Percentiles rank a stretch among this genome's conserved stretches.
These are phyloP conservation scores for Bisporella sp. DNA, from an alignment of 2,329 filamentous ascomycete genomes.

Conservation along the genomic window DNA sequence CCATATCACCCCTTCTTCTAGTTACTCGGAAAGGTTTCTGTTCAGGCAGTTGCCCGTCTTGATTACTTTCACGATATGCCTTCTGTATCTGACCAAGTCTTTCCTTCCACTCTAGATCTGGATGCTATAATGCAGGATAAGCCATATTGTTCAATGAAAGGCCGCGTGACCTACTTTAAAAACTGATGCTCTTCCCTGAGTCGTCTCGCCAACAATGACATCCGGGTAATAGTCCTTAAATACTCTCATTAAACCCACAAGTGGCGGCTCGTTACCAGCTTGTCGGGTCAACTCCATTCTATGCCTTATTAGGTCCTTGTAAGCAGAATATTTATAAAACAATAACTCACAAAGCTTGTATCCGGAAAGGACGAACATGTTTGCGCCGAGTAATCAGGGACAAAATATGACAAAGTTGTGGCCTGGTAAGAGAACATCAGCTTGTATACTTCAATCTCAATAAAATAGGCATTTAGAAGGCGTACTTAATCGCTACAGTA, in stretches of 20 bases:
- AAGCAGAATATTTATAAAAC: not conserved
- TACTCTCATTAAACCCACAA: slow-evolving; percentile 70
- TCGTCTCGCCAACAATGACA: slow-evolving; percentile 68
- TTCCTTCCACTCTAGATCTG: slow-evolving; percentile 68
- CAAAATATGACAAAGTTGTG: slow-evolving; percentile 63
- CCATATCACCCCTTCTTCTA: slow-evolving; percentile 39
- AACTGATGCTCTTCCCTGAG: slow-evolving; percentile 51
- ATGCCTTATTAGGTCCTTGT: slow-evolving; percentile 10
- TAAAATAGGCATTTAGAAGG: not conserved
- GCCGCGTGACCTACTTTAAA: slow-evolving; percentile 44
- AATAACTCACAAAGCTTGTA: slow-evolving; percentile 60
- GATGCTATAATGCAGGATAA: slow-evolving; percentile 39
- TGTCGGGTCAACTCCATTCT: slow-evolving; percentile 52
- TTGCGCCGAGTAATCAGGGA: slow-evolving; percentile 73
- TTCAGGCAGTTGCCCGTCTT: slow-evolving; percentile 32
- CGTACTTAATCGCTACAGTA: slow-evolving; percentile 65
- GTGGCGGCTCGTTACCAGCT: slow-evolving; percentile 63
- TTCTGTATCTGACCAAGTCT: slow-evolving; percentile 62
- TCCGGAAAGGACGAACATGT: slow-evolving; percentile 78
- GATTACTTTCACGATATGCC: slow-evolving; percentile 41
- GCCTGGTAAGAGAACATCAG: slow-evolving; percentile 6
- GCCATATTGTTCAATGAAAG: not conserved
- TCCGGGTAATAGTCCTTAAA: slow-evolving; percentile 90
- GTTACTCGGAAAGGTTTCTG: slow-evolving; percentile 58
- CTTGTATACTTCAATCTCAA: not conserved